Conservation (phyloP, 192 early-diverging fungal genomes). For the Funneliformis mosseae region DNA sequence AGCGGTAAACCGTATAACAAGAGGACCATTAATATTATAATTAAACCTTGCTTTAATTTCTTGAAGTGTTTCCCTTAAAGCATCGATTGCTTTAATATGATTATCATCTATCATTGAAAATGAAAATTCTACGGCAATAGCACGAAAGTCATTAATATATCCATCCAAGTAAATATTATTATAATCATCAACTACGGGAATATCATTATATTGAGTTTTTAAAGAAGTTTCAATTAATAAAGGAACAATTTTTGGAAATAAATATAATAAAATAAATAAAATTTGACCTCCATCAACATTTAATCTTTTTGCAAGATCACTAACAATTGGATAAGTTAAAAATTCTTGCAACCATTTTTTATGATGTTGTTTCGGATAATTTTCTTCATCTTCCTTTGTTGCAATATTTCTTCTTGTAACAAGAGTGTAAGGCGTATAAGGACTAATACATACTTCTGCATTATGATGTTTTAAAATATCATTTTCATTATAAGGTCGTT, state of each 20-base stretch:
- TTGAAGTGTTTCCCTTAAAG: neutral
- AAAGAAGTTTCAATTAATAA: conserved; percentile 12
- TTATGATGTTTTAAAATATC: neutral
- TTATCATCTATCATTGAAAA: conserved; percentile 24
- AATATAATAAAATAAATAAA: neutral
- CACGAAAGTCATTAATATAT: conserved; percentile 7
- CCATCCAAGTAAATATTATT: neutral
- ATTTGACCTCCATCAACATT: neutral
- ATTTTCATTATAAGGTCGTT: conserved; percentile 3
- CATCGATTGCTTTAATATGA: neutral
- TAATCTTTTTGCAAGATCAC: neutral
- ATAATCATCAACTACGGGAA: conserved; percentile 13
- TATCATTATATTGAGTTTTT: conserved; percentile 11
- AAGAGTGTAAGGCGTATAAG: conserved; percentile 5
- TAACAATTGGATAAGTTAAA: conserved; percentile 3
- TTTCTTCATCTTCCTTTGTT: conserved; percentile 1
- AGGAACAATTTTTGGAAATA: neutral
- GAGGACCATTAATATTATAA: conserved; percentile 6
- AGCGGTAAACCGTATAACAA: neutral
- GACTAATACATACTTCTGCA: conserved; percentile 13
- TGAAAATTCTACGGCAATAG: conserved; percentile 2
- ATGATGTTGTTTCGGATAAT: neutral
- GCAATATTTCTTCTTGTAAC: neutral
- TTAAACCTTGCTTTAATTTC: neutral
- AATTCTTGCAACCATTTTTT: neutral